Base-by-base conservation (phyloP, 1,284 basidiomycete species). In the Moesziomyces globuligerus region DNA sequence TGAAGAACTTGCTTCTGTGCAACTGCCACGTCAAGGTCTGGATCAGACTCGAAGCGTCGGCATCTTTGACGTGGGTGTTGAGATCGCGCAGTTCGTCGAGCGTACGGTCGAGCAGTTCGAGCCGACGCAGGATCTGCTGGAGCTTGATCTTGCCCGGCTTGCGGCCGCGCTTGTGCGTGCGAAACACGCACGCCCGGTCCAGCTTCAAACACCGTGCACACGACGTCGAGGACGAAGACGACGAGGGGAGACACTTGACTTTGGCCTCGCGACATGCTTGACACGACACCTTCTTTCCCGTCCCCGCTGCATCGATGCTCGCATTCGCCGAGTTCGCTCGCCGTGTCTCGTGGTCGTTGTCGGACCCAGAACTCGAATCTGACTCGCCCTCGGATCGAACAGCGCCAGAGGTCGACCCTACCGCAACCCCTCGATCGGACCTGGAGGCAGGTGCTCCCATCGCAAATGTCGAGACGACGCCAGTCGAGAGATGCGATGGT, bases 91-190 rank as follows among this genome's bases (percentile, higher is more conserved):
- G 55, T 48, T 70, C 67, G 3, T 20, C 11, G 17, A 70, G 26
- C 7, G 67, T 70, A 7, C 45, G 18, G 34, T 64, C 60, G 4
- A 70, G 38, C 18, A 70, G 13, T 15, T 70, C 60, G 6, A 70
- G 32, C 7, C 67, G 38, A 1, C 67, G 26, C 0, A 58, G 18
- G 36, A 70, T 70, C 34, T 70, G 67, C n/a, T 70, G 67, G 2
- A 58, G 41, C 25, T 70, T 70, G 37, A 70, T 70, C 49, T 70
- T 70, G 25, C 67, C 67, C 18, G 67, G 67, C 42, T 70, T 70
- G 0, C 67, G 29, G 4, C 67, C 67, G 5, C 67, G 25, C 36
- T 70, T 70, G 37, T 70, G 67, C 6, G 26, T 37, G 4, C 52
- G 47, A 38, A 59, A 64, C 38, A 64, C 48, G 21, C 67, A 70